A percentile compares a stretch with the other conserved stretches of the same genome.
These are phyloP conservation scores for Lobosporangium transversale DNA, from an alignment of 192 early-diverging fungal species.

Conservation along the genomic window DNA sequence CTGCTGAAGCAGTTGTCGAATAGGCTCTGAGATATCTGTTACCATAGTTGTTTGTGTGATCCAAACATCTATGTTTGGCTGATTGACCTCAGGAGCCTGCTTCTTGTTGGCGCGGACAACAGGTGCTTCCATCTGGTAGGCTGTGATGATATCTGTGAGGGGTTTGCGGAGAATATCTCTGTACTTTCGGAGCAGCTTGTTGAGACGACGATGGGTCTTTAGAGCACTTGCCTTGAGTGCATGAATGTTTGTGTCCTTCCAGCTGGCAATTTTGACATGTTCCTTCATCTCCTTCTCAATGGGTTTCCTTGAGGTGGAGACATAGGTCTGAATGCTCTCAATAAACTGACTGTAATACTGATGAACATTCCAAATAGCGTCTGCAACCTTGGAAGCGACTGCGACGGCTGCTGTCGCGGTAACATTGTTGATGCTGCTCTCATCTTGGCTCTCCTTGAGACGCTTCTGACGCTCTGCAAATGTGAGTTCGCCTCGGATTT, in stretches of 20 bases:
- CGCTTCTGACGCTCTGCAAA: slow-evolving; percentile 32
- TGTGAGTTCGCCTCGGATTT: slow-evolving; percentile 48
- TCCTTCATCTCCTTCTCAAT: slow-evolving; percentile 91
- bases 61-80: slow-evolving; percentile 54
- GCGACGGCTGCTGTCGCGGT: not conserved
- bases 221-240: slow-evolving; percentile 90
- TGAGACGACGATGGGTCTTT: slow-evolving; percentile 89
- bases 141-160: slow-evolving; percentile 72
- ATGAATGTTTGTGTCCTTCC: slow-evolving; percentile 96
- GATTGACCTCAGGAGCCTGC: slow-evolving; percentile 51
- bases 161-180: slow-evolving; percentile 80
- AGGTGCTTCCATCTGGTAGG: slow-evolving; percentile 54
- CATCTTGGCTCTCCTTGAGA: slow-evolving; percentile 33
- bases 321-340: slow-evolving; percentile 60
- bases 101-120: slow-evolving; percentile 50
- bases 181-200: slow-evolving; percentile 92
- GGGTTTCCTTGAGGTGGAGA: slow-evolving; percentile 71
- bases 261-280: slow-evolving; percentile 94
- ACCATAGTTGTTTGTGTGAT: slow-evolving; percentile 47
- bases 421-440: slow-evolving; percentile 15
- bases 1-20: slow-evolving; percentile 16
- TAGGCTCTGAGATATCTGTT: slow-evolving; percentile 6
- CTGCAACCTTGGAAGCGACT: slow-evolving; percentile 52
- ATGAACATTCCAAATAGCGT: slow-evolving; percentile 76
- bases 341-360: slow-evolving; percentile 86